A percentile compares a stretch with the other conserved stretches of the same genome.
phyloP scores from a whole-genome alignment of 1,284 basidiomycete species.

The Paramarasmius palmivorus region DNA sequence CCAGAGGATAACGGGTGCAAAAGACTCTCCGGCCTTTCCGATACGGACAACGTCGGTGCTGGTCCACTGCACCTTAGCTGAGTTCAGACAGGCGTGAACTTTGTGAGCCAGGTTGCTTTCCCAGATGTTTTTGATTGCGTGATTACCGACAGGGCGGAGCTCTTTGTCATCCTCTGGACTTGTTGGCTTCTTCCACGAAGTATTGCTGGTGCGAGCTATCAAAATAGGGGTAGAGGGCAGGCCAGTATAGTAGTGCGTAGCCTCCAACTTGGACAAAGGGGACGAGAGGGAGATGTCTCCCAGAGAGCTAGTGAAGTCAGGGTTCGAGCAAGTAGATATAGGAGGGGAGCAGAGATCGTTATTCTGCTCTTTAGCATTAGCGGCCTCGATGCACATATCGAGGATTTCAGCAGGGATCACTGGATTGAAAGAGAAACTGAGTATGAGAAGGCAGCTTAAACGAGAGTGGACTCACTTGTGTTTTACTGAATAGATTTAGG shows the following conservation, averaged over 20 bases:
- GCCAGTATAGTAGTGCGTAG: conserved; percentile 18
- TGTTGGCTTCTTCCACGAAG: conserved; percentile 24
- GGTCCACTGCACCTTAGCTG: conserved; percentile 19
- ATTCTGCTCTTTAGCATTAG: too few relatives aligned
- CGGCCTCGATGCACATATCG: too few relatives aligned
- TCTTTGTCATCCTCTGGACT: conserved; percentile 29
- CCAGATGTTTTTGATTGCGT: conserved; percentile 24
- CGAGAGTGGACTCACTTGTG: too few relatives aligned
- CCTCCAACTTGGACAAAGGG: background rate
- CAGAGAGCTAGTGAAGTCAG: too few relatives aligned
- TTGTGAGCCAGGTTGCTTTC: conserved; percentile 20
- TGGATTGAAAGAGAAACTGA: too few relatives aligned
- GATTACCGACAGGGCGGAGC: conserved; percentile 20
- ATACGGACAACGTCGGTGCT: conserved; percentile 22
- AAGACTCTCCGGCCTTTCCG: conserved; percentile 12
- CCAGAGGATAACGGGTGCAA: conserved; percentile 24
- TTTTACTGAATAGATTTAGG: too few relatives aligned
- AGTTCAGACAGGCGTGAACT: conserved; percentile 15
- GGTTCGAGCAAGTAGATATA: too few relatives aligned
- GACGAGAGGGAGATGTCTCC: too few relatives aligned
- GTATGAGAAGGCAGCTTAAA: too few relatives aligned
- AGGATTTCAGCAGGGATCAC: too few relatives aligned
- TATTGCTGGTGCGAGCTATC: conserved; percentile 27
- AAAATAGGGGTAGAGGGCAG: conserved; percentile 26
- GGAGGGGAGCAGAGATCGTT: too few relatives aligned